Base-by-base conservation (phyloP, 1,139 yeast genomes). In the Kurtzmaniella quercitrusa region DNA sequence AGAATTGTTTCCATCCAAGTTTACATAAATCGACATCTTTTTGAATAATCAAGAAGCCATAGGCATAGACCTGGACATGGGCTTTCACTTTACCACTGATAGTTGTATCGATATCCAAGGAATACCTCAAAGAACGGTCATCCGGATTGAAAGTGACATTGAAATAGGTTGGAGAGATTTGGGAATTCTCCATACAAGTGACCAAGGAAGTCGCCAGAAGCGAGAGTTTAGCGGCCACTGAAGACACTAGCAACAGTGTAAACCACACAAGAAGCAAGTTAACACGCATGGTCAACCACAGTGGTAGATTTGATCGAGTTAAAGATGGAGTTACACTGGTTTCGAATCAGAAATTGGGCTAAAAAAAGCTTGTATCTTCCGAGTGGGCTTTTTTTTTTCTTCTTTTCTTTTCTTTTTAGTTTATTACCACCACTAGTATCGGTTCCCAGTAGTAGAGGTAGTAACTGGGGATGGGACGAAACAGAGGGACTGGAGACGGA, bases 1-100 rank as follows among this genome's bases (percentile, higher is more conserved):
- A 85, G 57, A 85, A 85, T 62, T 85, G 93, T 57, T 82, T 84
- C 87, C 90, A 82, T 18, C 79, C 81, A 46, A 83, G 58, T 16
- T 55, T 41, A 66, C 94, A 85, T 52, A 82, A 57, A 53, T 84
- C 76, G 42, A 85, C 62, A 5, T 59, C 57, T 52, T 70, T 67
- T 11, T 74, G 67, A 50, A 85, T 81, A 55, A 85, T 74, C 44
- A 70, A 61, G 63, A 85, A 83, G 1, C 94, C 94, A 57, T 85
- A 85, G 4, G 93, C 94, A 55, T 79, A 84, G 16, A 85, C 87
- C 43, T 76, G 77, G 25, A 82, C 68, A 43, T 75, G 74, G 2
- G 89, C 93, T 31, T 57, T 55, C 47, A 85, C 75, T 49, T 81
- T 72, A 25, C 78, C 80, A 42, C 71, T 65, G 44, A 85, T 71